phyloP scores from a whole-genome alignment of 2,329 filamentous ascomycete species.

The Aspergillus persii region DNA sequence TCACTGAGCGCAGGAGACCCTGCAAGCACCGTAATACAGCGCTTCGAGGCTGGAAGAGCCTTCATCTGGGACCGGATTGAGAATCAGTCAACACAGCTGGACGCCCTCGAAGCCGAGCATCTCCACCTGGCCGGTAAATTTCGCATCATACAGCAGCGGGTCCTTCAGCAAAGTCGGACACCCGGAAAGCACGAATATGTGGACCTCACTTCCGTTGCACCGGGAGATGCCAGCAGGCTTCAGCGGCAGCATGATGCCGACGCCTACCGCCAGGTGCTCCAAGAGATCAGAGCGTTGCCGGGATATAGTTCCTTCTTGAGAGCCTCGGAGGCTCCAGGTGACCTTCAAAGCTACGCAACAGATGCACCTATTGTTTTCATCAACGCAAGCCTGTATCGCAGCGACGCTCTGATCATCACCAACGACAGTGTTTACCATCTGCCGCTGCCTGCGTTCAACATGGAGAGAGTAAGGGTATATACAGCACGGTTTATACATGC shows the following conservation, averaged over 20 bases:
- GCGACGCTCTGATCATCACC: conserved; percentile 2
- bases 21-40: not conserved
- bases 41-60: conserved; percentile 1
- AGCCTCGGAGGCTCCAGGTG: not conserved
- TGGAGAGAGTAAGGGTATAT: not conserved
- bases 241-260: conserved; percentile 4
- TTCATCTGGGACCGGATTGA: conserved; percentile 8
- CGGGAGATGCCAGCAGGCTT: not conserved
- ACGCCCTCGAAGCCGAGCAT: not conserved
- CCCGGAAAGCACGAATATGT: not conserved
- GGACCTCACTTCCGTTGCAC: not conserved
- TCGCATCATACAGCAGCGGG: conserved; percentile 2
- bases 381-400: conserved; percentile 1
- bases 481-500: not conserved
- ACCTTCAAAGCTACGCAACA: conserved; percentile 1
- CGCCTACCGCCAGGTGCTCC: conserved; percentile 1
- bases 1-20: conserved; percentile 4
- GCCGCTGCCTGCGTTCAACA: not conserved
- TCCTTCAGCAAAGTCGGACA: not conserved
- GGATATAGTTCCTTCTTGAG: not conserved
- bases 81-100: not conserved
- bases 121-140: not conserved
- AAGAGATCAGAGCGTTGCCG: conserved; percentile 1
- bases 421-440: not conserved
- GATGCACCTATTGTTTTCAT: conserved; percentile 6